Evolutionary conservation across 805 yeast genomes (phyloP).

Genomic region (Tetrapisispora iriomotensis): DNA sequence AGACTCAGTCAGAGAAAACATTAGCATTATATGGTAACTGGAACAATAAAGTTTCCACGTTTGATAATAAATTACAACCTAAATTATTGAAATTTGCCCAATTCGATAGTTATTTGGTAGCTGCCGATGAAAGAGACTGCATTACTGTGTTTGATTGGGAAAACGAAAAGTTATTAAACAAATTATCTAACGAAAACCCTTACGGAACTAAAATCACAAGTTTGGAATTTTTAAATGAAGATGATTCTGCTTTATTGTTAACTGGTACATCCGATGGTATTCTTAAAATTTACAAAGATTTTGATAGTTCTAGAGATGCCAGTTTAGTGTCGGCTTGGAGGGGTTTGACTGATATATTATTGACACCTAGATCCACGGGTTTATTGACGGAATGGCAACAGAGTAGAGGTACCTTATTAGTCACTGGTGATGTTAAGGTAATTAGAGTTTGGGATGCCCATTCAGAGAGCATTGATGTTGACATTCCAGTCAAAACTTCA

Average conservation of each 20-base stretch:
- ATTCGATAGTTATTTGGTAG: constrained; percentile 73
- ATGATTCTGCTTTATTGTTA: constrained; percentile 73
- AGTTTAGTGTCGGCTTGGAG: constrained; percentile 84
- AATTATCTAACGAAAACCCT: constrained; percentile 77
- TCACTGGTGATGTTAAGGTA: constrained; percentile 89
- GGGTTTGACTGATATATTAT: constrained; percentile 74
- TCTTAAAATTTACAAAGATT: constrained; percentile 74
- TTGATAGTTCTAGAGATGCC: constrained; percentile 45
- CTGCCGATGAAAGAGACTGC: constrained; percentile 76
- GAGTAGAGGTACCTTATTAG: constrained; percentile 79
- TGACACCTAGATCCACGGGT: constrained; percentile 76
- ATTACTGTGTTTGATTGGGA: constrained; percentile 88
- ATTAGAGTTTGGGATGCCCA: constrained; percentile 96
- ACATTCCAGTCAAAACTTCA: constrained; percentile 85
- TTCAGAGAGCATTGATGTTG: constrained; percentile 73
- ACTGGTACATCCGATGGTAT: constrained; percentile 93
- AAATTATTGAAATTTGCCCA: constrained; percentile 74
- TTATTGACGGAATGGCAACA: constrained; percentile 95
- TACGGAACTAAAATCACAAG: constrained; percentile 85
- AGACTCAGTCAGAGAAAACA: constrained; percentile 84
- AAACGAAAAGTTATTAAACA: constrained; percentile 42
- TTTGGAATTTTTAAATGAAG: constrained; percentile 79
- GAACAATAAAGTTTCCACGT: constrained; percentile 49
- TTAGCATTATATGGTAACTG: constrained; percentile 78
- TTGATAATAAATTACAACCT: constrained; percentile 74